phyloP scores from a whole-genome alignment of 352 stramenopile genomes.

The Phytophthora capsici region DNA sequence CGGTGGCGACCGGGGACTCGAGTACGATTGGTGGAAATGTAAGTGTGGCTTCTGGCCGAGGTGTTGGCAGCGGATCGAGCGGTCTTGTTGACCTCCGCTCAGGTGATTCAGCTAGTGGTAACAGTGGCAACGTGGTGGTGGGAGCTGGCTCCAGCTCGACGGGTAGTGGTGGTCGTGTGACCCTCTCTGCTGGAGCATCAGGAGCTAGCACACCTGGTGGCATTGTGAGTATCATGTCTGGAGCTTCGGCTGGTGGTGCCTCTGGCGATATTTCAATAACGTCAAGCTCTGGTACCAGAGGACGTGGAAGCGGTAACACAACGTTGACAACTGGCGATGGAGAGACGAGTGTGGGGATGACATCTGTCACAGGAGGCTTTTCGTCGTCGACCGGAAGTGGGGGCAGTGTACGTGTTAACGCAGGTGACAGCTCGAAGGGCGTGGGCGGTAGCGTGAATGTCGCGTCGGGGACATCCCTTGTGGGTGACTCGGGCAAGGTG shows the following conservation, averaged over 20 bases:
- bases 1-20: too few species aligned
- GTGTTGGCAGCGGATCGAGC: not conserved
- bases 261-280: conserved; percentile 25
- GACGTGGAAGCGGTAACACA: conserved; percentile 26
- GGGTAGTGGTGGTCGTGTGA: conserved; percentile 25
- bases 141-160: conserved; percentile 17
- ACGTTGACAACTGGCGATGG: conserved; percentile 26
- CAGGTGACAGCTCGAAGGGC: conserved; percentile 17
- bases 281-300: conserved; percentile 15
- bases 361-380: conserved; percentile 28
- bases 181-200: conserved; percentile 17
- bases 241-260: conserved; percentile 10
- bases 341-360: too few species aligned
- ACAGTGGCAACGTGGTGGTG: too few species aligned
- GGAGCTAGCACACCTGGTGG: conserved; percentile 18
- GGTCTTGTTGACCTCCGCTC: not conserved
- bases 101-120: conserved; percentile 15
- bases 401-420: too few species aligned
- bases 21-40: too few species aligned
- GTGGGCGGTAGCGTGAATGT: conserved; percentile 28
- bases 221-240: conserved; percentile 20
- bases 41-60: too few species aligned
- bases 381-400: too few species aligned
- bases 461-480: conserved; percentile 22
- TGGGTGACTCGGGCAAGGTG: conserved; percentile 21